Evolutionary conservation across 306 rosid genomes (phyloP).

Genomic region (Canavalia gladiata): DNA sequence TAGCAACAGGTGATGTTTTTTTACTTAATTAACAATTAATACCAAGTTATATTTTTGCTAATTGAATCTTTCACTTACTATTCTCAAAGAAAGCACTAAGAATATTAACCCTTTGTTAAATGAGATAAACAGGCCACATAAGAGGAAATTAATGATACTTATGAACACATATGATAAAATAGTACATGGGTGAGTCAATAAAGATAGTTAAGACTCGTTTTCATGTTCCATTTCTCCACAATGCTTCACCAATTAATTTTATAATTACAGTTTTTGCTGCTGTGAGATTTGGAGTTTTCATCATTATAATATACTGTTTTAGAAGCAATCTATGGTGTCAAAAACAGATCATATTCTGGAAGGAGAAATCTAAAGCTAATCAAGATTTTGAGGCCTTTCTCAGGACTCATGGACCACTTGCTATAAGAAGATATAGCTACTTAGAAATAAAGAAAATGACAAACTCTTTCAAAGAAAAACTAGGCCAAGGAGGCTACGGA

Average conservation of each 20-base stretch:
- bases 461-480: not conserved
- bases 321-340: not conserved
- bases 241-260: not conserved
- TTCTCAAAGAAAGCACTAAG: not conserved
- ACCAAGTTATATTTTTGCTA: not conserved
- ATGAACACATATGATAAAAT: not conserved
- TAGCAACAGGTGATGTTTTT: not conserved
- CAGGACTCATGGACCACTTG: not conserved
- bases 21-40: not conserved
- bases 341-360: not conserved
- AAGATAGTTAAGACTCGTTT: not conserved
- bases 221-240: not conserved
- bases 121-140: not conserved
- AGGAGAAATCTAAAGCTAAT: constrained; percentile 1
- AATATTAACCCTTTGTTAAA: not conserved
- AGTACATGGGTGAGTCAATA: not conserved
- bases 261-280: not conserved
- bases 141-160: not conserved
- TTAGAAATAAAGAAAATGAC: not conserved
- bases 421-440: not conserved
- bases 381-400: constrained; percentile 8
- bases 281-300: not conserved
- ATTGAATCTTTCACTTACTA: not conserved
- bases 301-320: not conserved
- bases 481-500: constrained; percentile 4